Percentiles rank a stretch among this genome's conserved stretches.
These are phyloP conservation scores for Yamadazyma nakazawae DNA, from an alignment of 805 yeast genomes.

Conservation along the genomic window DNA sequence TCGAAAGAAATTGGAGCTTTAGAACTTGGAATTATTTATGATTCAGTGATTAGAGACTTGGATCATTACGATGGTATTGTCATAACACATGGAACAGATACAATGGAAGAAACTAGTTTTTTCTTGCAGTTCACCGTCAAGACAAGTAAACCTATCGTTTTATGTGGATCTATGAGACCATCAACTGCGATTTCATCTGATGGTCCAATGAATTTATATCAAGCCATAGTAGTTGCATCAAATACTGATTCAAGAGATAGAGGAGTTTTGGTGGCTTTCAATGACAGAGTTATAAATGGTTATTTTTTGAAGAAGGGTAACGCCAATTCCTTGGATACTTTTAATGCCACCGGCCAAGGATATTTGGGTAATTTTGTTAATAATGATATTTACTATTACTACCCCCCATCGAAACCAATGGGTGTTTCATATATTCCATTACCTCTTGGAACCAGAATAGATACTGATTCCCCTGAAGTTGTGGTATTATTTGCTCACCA, in stretches of 20 bases:
- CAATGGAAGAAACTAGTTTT: slow-evolving; percentile 65
- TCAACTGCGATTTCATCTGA: slow-evolving; percentile 67
- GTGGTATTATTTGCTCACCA: slow-evolving; percentile 61
- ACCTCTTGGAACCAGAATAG: slow-evolving; percentile 21
- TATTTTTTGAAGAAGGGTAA: slow-evolving; percentile 68
- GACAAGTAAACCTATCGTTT: slow-evolving; percentile 53
- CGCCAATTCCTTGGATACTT: slow-evolving; percentile 68
- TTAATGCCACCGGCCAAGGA: slow-evolving; percentile 66
- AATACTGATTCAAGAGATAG: slow-evolving; percentile 48
- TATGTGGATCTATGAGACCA: slow-evolving; percentile 76
- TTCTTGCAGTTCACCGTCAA: slow-evolving; percentile 50
- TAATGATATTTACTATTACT: slow-evolving; percentile 61
- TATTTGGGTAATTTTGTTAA: slow-evolving; percentile 68
- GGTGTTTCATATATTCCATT: slow-evolving; percentile 37
- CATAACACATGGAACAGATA: slow-evolving; percentile 70
- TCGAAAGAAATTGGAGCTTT: slow-evolving; percentile 53
- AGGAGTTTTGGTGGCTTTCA: slow-evolving; percentile 61
- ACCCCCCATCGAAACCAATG: slow-evolving; percentile 58
- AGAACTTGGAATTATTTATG: slow-evolving; percentile 44
- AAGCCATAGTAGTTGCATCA: slow-evolving; percentile 64
- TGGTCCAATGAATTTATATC: slow-evolving; percentile 70
- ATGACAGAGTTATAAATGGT: slow-evolving; percentile 68
- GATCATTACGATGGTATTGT: slow-evolving; percentile 54
- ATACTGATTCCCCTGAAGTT: slow-evolving; percentile 41
- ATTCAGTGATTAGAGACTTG: slow-evolving; percentile 44